These are phyloP conservation scores for Hymenoscyphus fructigenus DNA, from an alignment of 2,329 filamentous ascomycete genomes.

Conservation along the genomic window DNA sequence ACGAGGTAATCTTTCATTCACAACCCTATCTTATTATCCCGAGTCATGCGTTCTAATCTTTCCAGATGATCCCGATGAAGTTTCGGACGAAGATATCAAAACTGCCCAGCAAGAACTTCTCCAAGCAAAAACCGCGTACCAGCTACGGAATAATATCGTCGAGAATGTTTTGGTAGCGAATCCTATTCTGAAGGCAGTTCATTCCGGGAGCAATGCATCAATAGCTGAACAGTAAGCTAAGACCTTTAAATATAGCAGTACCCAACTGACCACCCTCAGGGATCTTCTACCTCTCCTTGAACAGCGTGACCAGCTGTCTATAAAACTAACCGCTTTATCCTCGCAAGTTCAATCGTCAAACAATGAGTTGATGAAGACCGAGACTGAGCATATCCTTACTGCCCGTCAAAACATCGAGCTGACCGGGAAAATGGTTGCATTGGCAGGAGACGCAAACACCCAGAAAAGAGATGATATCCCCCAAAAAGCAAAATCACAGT, in stretches of 20 bases:
- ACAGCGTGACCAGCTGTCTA: constrained; percentile 65
- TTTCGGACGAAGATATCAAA: constrained; percentile 52
- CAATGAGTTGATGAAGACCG: constrained; percentile 53
- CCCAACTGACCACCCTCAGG: constrained; percentile 22
- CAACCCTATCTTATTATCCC: constrained; percentile 1
- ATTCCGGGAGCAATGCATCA: constrained; percentile 62
- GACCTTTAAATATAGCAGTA: constrained; percentile 8
- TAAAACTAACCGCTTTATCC: constrained; percentile 60
- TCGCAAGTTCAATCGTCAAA: constrained; percentile 51
- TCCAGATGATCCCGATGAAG: constrained; percentile 26
- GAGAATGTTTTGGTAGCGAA: constrained; percentile 70
- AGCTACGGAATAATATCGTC: constrained; percentile 66
- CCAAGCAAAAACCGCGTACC: constrained; percentile 67
- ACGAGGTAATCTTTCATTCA: constrained; percentile 24
- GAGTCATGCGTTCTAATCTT: constrained; percentile 22
- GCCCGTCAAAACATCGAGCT: constrained; percentile 62
- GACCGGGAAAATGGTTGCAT: constrained; percentile 59
- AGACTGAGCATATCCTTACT: constrained; percentile 56
- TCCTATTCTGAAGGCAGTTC: constrained; percentile 75
- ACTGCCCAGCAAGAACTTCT: constrained; percentile 63
- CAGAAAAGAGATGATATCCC: constrained; percentile 54
- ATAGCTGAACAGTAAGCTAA: constrained; percentile 64
- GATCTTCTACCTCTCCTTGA: constrained; percentile 62
- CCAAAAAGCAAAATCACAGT: constrained; percentile 51
- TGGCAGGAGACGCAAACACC: constrained; percentile 56